Percentiles rank a stretch among this genome's conserved stretches.
phyloP scores from a whole-genome alignment of 768 basidiomycete genomes.

The Lyophyllum atratum region DNA sequence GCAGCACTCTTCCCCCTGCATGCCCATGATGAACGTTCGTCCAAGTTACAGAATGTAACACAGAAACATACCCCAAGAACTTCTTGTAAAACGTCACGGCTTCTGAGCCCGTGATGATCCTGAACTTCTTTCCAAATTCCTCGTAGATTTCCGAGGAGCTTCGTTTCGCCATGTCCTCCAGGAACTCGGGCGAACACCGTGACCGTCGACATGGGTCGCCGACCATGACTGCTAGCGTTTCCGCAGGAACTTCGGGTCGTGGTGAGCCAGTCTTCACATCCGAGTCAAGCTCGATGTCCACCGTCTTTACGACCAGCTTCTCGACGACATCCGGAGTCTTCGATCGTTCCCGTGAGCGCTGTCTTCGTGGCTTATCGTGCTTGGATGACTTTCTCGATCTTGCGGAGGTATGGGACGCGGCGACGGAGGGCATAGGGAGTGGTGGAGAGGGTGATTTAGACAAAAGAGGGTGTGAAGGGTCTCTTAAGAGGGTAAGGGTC shows the following conservation, averaged over 20 bases:
- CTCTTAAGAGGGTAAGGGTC: slow-evolving; percentile 1
- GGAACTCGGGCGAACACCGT: slow-evolving; percentile 45
- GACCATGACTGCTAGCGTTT: slow-evolving; percentile 32
- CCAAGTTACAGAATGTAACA: background rate
- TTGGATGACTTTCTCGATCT: slow-evolving; percentile 18
- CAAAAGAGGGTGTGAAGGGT: background rate
- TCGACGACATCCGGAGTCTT: slow-evolving; percentile 10
- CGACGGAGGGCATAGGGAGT: slow-evolving; percentile 20
- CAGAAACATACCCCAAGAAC: slow-evolving; percentile 38
- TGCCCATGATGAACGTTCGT: background rate
- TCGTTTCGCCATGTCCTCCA: slow-evolving; percentile 40
- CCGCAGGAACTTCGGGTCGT: slow-evolving; percentile 22
- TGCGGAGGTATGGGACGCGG: slow-evolving; percentile 18
- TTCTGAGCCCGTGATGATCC: slow-evolving; percentile 42
- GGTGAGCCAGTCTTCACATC: slow-evolving; percentile 8
- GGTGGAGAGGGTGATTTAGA: slow-evolving; percentile 1
- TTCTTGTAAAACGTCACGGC: slow-evolving; percentile 42
- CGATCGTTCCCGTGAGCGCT: background rate
- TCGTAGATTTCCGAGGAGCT: slow-evolving; percentile 29
- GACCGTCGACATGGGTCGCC: slow-evolving; percentile 42
- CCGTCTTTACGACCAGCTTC: slow-evolving; percentile 17
- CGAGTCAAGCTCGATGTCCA: slow-evolving; percentile 9
- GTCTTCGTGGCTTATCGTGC: slow-evolving; percentile 3
- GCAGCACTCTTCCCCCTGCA: slow-evolving; percentile 12
- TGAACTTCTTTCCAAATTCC: slow-evolving; percentile 36